A percentile compares a stretch with the other conserved stretches of the same genome.
Conservation (phyloP, 176 grass and related monocot species). For the Oryza brachyantha region DNA sequence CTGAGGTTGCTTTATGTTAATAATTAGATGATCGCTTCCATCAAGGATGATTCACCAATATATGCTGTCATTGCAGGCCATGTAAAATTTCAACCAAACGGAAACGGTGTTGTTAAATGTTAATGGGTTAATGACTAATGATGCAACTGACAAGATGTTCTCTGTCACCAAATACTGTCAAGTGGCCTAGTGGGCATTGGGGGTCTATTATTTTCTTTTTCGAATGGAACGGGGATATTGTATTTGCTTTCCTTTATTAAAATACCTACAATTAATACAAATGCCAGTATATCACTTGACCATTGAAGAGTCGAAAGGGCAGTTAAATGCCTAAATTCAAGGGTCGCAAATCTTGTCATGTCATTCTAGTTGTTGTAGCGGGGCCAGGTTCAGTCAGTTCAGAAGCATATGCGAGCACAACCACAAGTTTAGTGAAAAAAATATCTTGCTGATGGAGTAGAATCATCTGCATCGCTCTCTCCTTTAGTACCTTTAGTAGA, state of each 20-base stretch:
- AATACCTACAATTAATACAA: not conserved
- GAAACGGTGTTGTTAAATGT: not conserved
- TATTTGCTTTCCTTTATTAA: conserved; percentile 5
- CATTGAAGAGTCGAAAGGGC: conserved; percentile 25
- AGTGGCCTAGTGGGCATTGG: conserved; percentile 24
- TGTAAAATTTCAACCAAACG: not conserved
- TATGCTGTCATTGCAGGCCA: not conserved
- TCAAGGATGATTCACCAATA: not conserved
- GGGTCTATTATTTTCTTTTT: not conserved
- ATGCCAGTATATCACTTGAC: conserved; percentile 13
- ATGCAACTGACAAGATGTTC: not conserved
- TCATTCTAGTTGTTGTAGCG: not conserved
- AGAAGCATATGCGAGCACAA: not conserved
- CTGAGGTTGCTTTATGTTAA: not conserved
- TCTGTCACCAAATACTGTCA: conserved; percentile 11
- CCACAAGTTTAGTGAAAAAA: not conserved
- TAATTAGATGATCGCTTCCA: not conserved
- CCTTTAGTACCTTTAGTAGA: too few species aligned
- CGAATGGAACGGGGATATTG: not conserved
- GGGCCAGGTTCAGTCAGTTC: not conserved
- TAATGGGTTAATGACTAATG: not conserved
- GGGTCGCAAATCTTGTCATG: not conserved
- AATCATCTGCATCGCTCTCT: too few species aligned
- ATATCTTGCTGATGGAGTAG: too few species aligned
- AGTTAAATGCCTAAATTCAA: not conserved